phyloP scores from a whole-genome alignment of 2,329 filamentous ascomycete genomes.

The Phaeosphaeria sp. region DNA sequence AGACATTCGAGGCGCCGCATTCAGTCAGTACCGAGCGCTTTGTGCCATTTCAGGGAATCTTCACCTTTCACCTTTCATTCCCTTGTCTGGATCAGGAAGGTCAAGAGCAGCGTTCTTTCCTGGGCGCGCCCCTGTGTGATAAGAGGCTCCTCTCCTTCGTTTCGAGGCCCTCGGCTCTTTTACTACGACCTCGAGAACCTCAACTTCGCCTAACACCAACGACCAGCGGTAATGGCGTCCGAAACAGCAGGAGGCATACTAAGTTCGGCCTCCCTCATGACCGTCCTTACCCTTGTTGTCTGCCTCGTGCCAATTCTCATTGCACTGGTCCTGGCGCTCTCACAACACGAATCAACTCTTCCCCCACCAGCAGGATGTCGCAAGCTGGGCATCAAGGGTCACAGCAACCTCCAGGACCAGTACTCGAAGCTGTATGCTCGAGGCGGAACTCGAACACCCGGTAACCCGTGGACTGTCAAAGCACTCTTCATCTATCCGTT shows the following conservation, averaged over 20 bases:
- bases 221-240: neutral
- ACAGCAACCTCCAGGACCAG: constrained; percentile 64
- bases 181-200: neutral
- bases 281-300: constrained; percentile 11
- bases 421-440: constrained; percentile 58
- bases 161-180: neutral
- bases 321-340: constrained; percentile 31
- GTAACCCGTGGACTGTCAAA: constrained; percentile 58
- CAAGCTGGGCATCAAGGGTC: constrained; percentile 56
- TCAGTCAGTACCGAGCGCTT: neutral
- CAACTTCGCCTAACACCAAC: neutral
- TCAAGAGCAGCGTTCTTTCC: constrained; percentile 6
- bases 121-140: constrained; percentile 21
- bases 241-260: neutral
- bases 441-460: constrained; percentile 31
- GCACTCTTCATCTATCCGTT: constrained; percentile 82
- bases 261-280: neutral
- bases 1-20: neutral
- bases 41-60: neutral
- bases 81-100: constrained; percentile 4
- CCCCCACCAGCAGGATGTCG: constrained; percentile 55
- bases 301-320: constrained; percentile 26
- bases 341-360: constrained; percentile 25
- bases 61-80: neutral
- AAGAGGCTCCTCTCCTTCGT: constrained; percentile 12